Conservation (phyloP, 1,284 basidiomycete genomes). For the Taiwanofungus camphoratus region DNA sequence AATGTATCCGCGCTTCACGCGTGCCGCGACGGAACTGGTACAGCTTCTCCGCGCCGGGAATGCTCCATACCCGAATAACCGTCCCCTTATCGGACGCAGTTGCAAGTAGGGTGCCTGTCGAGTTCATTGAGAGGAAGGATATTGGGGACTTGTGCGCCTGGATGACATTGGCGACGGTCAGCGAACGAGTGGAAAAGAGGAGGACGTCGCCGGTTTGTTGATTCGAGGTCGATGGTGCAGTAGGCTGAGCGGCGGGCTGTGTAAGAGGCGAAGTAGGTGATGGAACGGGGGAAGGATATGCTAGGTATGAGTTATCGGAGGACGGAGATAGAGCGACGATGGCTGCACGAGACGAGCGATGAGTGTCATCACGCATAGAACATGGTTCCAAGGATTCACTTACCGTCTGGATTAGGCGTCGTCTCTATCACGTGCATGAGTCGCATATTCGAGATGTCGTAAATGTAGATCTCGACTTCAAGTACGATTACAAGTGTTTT, state of each 20-base stretch:
- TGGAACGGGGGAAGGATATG: slow-evolving; percentile 92
- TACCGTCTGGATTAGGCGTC: slow-evolving; percentile 90
- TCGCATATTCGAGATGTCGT: slow-evolving; percentile 99
- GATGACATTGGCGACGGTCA: slow-evolving; percentile 92
- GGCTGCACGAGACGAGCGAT: slow-evolving; percentile 40
- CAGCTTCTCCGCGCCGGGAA: slow-evolving; percentile 88
- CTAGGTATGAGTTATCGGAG: slow-evolving; percentile 94
- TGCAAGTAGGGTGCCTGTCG: slow-evolving; percentile 85
- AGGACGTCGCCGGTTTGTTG: slow-evolving; percentile 82
- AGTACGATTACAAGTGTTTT: slow-evolving; percentile 95
- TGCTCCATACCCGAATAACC: slow-evolving; percentile 91
- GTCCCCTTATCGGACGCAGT: slow-evolving; percentile 96
- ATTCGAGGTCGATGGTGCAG: slow-evolving; percentile 30
- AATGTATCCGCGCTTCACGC: slow-evolving; percentile 82
- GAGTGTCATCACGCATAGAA: slow-evolving; percentile 6
- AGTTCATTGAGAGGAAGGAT: slow-evolving; percentile 83
- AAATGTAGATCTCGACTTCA: slow-evolving; percentile 96
- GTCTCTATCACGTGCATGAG: slow-evolving; percentile 97
- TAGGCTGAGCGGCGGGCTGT: slow-evolving; percentile 36
- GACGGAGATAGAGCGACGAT: slow-evolving; percentile 93
- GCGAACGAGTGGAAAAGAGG: slow-evolving; percentile 87
- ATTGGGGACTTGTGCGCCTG: slow-evolving; percentile 97
- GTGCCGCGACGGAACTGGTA: slow-evolving; percentile 94
- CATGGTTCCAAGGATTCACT: slow-evolving; percentile 13
- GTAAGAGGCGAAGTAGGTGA: slow-evolving; percentile 63